Percentiles rank a stretch among this genome's conserved stretches.
These are phyloP conservation scores for Triticum turgidum DNA, from an alignment of 176 grass and related monocot genomes.

Conservation along the genomic window DNA sequence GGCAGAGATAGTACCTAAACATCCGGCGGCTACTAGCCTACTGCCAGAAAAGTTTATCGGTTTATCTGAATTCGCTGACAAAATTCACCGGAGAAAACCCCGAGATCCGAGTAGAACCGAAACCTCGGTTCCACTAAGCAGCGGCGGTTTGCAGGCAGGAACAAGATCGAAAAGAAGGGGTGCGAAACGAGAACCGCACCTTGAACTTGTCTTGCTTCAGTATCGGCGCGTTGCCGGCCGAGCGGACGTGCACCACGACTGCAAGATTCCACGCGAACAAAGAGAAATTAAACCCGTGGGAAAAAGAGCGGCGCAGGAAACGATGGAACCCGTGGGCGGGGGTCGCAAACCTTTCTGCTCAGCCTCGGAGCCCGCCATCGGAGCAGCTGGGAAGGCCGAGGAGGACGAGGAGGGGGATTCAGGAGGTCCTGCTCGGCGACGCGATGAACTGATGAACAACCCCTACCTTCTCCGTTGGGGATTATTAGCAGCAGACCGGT, in stretches of 20 bases:
- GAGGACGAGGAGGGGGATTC: no score
- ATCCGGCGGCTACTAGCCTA: neutral
- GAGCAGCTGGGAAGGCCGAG: no score
- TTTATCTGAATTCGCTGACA: neutral
- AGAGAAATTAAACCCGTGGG: neutral
- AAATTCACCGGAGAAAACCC: neutral
- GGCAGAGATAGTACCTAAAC: neutral
- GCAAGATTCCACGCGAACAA: neutral
- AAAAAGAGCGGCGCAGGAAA: neutral
- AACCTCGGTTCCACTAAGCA: neutral
- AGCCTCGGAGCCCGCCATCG: no score
- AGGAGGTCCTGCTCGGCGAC: no score
- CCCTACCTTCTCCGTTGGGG: no score
- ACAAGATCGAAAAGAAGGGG: neutral
- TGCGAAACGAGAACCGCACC: constrained; percentile 21
- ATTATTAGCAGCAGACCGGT: no score
- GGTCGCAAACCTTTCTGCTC: no score
- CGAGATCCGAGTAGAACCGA: neutral
- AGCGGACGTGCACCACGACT: constrained; percentile 78
- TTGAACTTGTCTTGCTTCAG: constrained; percentile 87
- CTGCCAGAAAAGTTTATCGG: no score
- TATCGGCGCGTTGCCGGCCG: constrained; percentile 70
- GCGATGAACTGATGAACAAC: no score
- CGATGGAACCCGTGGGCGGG: neutral
- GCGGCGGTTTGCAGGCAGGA: neutral